These are phyloP conservation scores for Begonia loranthoides DNA, from an alignment of 306 rosid species.

Conservation along the genomic window DNA sequence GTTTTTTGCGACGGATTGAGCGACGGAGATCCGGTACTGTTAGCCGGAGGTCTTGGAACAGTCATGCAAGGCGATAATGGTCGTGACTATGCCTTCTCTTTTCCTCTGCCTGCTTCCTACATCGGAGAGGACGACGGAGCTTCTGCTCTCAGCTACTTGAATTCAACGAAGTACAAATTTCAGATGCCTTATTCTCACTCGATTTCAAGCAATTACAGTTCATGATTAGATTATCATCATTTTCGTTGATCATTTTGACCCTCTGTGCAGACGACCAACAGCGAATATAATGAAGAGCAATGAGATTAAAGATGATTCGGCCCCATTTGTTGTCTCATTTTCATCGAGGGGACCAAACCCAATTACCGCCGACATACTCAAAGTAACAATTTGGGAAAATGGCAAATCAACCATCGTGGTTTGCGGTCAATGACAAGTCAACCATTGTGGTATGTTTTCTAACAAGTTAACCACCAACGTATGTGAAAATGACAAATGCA, in stretches of 20 bases:
- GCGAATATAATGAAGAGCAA: constrained; percentile 14
- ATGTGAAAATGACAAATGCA: no score
- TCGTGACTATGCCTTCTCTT: constrained; percentile 3
- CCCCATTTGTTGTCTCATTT: constrained; percentile 22
- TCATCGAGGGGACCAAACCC: constrained; percentile 22
- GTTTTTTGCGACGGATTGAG: constrained; percentile 9
- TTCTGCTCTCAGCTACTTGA: constrained; percentile 1
- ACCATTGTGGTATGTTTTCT: no score
- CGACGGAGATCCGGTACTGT: neutral
- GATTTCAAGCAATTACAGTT: no score
- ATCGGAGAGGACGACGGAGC: constrained; percentile 2
- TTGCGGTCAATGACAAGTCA: no score
- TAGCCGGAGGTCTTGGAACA: constrained; percentile 7
- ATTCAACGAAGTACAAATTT: constrained; percentile 9
- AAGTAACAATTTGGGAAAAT: no score
- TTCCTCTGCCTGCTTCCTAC: constrained; percentile 9
- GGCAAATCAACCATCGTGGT: no score
- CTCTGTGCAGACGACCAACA: constrained; percentile 4
- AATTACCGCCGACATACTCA: constrained; percentile 12
- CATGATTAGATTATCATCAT: no score
- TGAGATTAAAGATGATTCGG: constrained; percentile 7
- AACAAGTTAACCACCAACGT: no score
- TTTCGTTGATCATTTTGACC: no score
- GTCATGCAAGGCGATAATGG: neutral
- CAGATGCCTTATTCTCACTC: neutral